A percentile compares a stretch with the other conserved stretches of the same genome.
Conservation (phyloP, 2,329 filamentous ascomycete genomes). For the Rutstroemia sp. region DNA sequence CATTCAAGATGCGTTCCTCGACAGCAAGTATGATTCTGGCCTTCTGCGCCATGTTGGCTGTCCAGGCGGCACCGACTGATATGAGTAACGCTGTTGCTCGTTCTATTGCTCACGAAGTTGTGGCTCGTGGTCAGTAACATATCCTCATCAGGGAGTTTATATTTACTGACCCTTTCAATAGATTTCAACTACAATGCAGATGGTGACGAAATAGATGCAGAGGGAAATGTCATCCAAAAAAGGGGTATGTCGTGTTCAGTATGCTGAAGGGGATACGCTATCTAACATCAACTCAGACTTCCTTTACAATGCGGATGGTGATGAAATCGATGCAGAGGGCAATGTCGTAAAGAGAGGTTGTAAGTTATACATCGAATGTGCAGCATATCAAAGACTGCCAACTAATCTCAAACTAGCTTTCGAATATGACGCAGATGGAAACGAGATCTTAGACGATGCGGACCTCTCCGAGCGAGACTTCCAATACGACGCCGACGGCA, state of each 20-base stretch:
- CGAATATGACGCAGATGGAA: too few relatives aligned
- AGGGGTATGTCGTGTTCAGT: neutral
- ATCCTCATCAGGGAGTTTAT: too few relatives aligned
- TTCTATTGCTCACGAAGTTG: neutral
- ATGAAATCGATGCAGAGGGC: neutral
- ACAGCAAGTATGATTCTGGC: constrained; percentile 21
- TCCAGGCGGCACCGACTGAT: constrained; percentile 17
- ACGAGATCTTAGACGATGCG: too few relatives aligned
- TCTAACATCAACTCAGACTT: too few relatives aligned
- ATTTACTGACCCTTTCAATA: neutral
- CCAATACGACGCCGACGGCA: constrained; percentile 13
- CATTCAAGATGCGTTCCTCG: constrained; percentile 20
- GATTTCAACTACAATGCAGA: neutral
- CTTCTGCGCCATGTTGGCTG: constrained; percentile 20
- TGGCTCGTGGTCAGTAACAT: neutral
- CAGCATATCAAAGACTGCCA: too few relatives aligned
- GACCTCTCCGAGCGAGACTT: too few relatives aligned
- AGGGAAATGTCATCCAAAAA: neutral
- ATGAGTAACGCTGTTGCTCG: constrained; percentile 6
- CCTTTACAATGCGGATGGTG: neutral
- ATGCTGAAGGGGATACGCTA: too few relatives aligned
- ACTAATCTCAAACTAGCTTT: too few relatives aligned
- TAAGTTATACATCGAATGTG: too few relatives aligned
- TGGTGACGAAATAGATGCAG: neutral
- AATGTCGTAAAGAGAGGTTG: neutral